Evolutionary conservation across 257 asterid species (phyloP).

Genomic region (Scutellaria baicalensis): DNA sequence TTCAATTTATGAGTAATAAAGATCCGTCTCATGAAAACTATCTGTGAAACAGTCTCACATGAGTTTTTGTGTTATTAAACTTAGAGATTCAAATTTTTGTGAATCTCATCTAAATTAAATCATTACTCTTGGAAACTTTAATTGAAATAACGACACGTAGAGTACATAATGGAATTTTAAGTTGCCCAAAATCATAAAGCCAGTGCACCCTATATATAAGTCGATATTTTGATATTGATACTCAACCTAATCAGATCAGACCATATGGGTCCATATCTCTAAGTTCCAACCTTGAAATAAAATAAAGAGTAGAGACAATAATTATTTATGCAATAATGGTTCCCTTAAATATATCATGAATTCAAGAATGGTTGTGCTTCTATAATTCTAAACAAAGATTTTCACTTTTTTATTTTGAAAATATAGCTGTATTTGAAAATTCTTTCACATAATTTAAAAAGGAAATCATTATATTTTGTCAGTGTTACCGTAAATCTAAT

Average conservation of each 20-base stretch:
- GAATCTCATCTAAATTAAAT: no score
- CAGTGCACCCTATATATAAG: neutral
- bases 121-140: no score
- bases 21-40: no score
- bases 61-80: no score
- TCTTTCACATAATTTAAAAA: no score
- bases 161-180: neutral
- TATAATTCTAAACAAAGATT: neutral
- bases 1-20: no score
- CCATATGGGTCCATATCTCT: neutral
- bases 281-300: neutral
- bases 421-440: no score
- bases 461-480: neutral
- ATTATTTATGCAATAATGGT: neutral
- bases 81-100: neutral
- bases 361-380: neutral
- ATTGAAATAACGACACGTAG: neutral
- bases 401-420: neutral
- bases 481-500: neutral
- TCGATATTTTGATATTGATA: neutral
- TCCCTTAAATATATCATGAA: neutral
- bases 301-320: neutral
- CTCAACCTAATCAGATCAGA: neutral
- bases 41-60: no score
- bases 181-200: neutral